A percentile compares a stretch with the other conserved stretches of the same genome.
phyloP scores from a whole-genome alignment of 116 monocot species.

The Posidonia oceanica region DNA sequence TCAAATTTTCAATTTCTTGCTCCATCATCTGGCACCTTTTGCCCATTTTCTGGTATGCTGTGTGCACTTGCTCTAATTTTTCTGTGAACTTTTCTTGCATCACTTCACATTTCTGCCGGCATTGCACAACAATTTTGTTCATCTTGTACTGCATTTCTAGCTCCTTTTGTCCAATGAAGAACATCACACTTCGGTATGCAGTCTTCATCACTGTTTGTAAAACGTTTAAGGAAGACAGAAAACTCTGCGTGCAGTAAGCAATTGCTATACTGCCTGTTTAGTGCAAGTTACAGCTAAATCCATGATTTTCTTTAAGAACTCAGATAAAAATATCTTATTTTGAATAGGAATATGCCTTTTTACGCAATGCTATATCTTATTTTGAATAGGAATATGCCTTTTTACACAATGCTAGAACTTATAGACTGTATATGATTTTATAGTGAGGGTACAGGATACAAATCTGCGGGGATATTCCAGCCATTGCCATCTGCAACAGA shows the following conservation, averaged over 20 bases:
- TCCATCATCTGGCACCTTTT: constrained; percentile 95
- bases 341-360: no score
- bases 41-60: constrained; percentile 88
- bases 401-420: no score
- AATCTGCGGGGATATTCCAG: constrained; percentile 86
- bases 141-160: constrained; percentile 94
- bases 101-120: constrained; percentile 75
- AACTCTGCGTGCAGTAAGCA: background rate
- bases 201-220: constrained; percentile 73
- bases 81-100: constrained; percentile 97
- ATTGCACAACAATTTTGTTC: constrained; percentile 86
- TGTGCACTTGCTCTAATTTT: constrained; percentile 79
- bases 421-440: background rate
- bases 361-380: no score
- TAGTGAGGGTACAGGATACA: constrained; percentile 53
- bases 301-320: background rate
- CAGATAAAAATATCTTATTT: no score
- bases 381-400: no score
- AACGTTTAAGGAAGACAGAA: background rate
- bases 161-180: constrained; percentile 90
- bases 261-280: no score
- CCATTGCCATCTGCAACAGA: constrained; percentile 84
- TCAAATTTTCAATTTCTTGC: constrained; percentile 71
- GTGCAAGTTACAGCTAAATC: background rate
- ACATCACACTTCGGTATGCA: constrained; percentile 88